These are phyloP conservation scores for Pyrrhoderma noxium DNA, from an alignment of 1,284 basidiomycete genomes.

Conservation along the genomic window DNA sequence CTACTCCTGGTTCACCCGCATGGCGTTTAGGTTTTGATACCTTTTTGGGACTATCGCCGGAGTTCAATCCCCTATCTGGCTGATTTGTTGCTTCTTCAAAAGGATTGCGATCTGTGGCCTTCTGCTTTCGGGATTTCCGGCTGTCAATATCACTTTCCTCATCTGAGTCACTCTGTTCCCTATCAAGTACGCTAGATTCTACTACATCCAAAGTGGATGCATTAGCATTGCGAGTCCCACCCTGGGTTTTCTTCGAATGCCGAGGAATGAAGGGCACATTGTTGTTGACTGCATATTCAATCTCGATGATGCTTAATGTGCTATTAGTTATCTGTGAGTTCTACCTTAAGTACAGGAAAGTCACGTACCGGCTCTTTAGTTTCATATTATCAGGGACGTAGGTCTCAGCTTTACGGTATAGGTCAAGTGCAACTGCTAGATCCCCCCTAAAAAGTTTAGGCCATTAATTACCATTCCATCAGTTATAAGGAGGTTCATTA, in stretches of 20 bases:
- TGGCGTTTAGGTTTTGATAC: slow-evolving; percentile 12
- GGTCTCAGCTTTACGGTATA: slow-evolving; percentile 66
- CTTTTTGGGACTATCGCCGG: slow-evolving; percentile 6
- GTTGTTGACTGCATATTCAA: slow-evolving; percentile 64
- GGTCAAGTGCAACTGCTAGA: slow-evolving; percentile 60
- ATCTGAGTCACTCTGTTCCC: slow-evolving; percentile 4
- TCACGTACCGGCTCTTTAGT: slow-evolving; percentile 75
- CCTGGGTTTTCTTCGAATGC: slow-evolving; percentile 43
- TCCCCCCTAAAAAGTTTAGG: slow-evolving; percentile 46
- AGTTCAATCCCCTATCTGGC: neutral
- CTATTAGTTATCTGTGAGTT: slow-evolving; percentile 14
- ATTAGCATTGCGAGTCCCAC: slow-evolving; percentile 11
- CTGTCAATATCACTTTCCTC: neutral
- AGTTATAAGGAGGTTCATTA: slow-evolving; percentile 11
- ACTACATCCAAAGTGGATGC: neutral
- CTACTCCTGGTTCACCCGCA: slow-evolving; percentile 5
- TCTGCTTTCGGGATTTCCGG: neutral
- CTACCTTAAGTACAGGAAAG: slow-evolving; percentile 51
- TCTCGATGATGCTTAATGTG: slow-evolving; percentile 56
- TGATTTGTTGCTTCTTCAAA: neutral
- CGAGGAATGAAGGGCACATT: slow-evolving; percentile 52
- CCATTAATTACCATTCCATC: neutral
- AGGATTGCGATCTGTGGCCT: neutral
- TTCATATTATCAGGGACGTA: slow-evolving; percentile 75
- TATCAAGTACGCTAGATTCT: slow-evolving; percentile 6